Conservation (phyloP, 2,329 filamentous ascomycete genomes). For the Cladorrhinum sp. region DNA sequence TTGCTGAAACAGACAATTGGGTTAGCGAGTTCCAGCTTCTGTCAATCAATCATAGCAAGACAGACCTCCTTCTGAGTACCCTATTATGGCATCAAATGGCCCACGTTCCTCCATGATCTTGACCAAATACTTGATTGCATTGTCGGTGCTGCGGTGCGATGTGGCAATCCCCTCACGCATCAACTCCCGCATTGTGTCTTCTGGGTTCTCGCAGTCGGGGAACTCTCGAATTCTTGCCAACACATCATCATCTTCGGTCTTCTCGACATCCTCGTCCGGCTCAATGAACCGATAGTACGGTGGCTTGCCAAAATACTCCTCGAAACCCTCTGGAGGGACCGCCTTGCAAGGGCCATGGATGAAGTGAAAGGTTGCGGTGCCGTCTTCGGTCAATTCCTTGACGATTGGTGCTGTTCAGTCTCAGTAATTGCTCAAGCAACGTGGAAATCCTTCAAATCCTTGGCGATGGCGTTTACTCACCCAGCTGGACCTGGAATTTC, state of each 20-base stretch:
- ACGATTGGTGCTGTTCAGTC: constrained; percentile 42
- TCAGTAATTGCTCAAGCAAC: neutral
- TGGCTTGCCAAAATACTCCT: constrained; percentile 54
- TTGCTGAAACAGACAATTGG: constrained; percentile 33
- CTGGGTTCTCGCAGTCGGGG: constrained; percentile 48
- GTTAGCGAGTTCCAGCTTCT: neutral
- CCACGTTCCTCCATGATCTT: constrained; percentile 45
- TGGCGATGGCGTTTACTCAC: constrained; percentile 28
- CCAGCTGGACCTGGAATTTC: constrained; percentile 56
- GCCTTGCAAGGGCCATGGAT: constrained; percentile 50
- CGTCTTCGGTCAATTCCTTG: constrained; percentile 45
- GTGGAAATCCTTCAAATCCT: neutral
- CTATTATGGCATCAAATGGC: constrained; percentile 53
- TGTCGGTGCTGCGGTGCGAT: constrained; percentile 37
- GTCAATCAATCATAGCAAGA: neutral
- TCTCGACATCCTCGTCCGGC: constrained; percentile 44
- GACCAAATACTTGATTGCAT: constrained; percentile 42
- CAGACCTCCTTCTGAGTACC: constrained; percentile 53
- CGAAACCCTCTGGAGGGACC: constrained; percentile 51
- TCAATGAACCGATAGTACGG: constrained; percentile 57
- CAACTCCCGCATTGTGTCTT: constrained; percentile 55
- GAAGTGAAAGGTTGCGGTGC: constrained; percentile 48
- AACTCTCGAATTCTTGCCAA: constrained; percentile 53
- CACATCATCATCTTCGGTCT: constrained; percentile 43
- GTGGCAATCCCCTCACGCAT: constrained; percentile 33